Evolutionary conservation across 768 basidiomycete genomes (phyloP).

Genomic region (Mrakia blollopis): DNA sequence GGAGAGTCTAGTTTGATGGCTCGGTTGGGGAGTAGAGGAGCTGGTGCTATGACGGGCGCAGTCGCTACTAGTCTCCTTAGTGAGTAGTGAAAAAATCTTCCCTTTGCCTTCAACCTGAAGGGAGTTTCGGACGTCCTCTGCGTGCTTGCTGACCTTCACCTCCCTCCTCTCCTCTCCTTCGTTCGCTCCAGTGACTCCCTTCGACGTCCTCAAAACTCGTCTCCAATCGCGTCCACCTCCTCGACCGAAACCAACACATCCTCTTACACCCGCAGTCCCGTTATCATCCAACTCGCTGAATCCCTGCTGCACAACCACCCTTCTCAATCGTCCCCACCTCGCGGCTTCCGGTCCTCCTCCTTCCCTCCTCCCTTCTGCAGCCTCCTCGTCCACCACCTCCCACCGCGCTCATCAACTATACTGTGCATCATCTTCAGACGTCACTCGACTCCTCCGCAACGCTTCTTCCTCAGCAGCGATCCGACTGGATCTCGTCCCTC

Average conservation of each 20-base stretch:
- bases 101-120: neutral
- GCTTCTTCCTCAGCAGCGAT: neutral
- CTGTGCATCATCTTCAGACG: constrained; percentile 30
- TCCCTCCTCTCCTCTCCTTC: neutral
- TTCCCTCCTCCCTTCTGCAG: constrained; percentile 17
- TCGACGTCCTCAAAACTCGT: constrained; percentile 95
- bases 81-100: neutral
- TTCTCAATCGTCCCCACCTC: constrained; percentile 30
- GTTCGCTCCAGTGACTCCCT: constrained; percentile 78
- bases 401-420: constrained; percentile 12
- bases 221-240: constrained; percentile 65
- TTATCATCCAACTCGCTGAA: neutral
- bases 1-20: constrained; percentile 16
- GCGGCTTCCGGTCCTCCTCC: constrained; percentile 28
- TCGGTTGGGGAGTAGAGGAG: constrained; percentile 23
- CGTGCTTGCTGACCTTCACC: neutral
- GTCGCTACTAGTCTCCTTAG: constrained; percentile 30
- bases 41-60: constrained; percentile 30
- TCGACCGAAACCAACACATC: neutral
- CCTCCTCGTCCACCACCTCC: constrained; percentile 22
- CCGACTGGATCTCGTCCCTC: constrained; percentile 3
- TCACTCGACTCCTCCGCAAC: constrained; percentile 35
- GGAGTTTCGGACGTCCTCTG: neutral
- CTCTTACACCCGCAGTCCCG: neutral
- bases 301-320: neutral